Percentiles rank a stretch among this genome's conserved stretches.
These are phyloP conservation scores for Populus tremula DNA, from an alignment of 345 rosid species.

Conservation along the genomic window DNA sequence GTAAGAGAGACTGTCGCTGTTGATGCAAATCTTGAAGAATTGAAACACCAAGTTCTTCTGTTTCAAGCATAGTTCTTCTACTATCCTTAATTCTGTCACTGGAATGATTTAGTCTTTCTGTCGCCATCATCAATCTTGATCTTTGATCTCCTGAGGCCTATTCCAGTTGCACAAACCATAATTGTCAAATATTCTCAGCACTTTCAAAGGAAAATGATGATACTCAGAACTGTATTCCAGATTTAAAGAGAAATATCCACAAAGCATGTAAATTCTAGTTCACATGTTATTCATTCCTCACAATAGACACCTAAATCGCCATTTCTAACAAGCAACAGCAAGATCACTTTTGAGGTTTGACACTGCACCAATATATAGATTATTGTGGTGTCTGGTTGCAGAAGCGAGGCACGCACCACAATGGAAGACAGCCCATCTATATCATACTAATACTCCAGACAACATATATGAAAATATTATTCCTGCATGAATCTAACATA, in stretches of 20 bases:
- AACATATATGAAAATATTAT: not conserved
- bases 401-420: not conserved
- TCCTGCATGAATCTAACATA: not conserved
- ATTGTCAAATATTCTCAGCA: not conserved
- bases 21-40: slow-evolving; percentile 89
- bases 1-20: slow-evolving; percentile 84
- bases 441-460: too few species aligned
- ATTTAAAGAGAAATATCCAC: not conserved
- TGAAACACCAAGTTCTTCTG: slow-evolving; percentile 97
- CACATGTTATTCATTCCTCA: too few species aligned
- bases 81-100: slow-evolving; percentile 79
- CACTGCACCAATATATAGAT: not conserved
- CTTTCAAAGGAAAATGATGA: not conserved
- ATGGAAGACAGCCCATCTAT: not conserved
- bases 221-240: not conserved
- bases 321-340: not conserved
- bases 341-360: not conserved
- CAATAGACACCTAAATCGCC: not conserved
- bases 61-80: slow-evolving; percentile 91
- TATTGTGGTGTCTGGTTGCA: not conserved
- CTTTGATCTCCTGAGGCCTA: slow-evolving; percentile 94
- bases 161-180: slow-evolving; percentile 13
- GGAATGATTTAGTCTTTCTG: slow-evolving; percentile 64
- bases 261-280: not conserved
- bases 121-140: slow-evolving; percentile 72